Conservation (phyloP, 805 yeast genomes). For the Yamadazyma takamatsuzukensis region DNA sequence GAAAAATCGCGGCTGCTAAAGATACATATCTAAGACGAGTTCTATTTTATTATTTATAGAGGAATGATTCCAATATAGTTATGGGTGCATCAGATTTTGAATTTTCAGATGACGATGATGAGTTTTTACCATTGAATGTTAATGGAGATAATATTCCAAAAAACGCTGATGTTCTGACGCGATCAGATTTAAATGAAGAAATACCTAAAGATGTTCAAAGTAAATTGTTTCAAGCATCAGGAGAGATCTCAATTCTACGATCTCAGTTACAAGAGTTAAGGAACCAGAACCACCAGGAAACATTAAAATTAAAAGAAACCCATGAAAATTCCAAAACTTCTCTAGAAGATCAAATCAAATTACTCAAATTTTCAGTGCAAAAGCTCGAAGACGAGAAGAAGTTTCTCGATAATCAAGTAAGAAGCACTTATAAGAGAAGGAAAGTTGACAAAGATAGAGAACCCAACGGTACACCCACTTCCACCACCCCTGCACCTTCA, state of each 20-base stretch:
- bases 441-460: conserved; percentile 1
- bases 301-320: conserved; percentile 18
- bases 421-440: conserved; percentile 14
- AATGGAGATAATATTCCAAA: too few relatives aligned
- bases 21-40: not conserved
- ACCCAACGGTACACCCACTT: not conserved
- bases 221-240: conserved; percentile 46
- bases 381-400: conserved; percentile 42
- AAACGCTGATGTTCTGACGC: too few relatives aligned
- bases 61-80: not conserved
- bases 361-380: conserved; percentile 29
- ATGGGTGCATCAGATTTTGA: conserved; percentile 10
- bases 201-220: conserved; percentile 18
- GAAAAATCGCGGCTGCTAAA: too few relatives aligned
- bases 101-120: conserved; percentile 9
- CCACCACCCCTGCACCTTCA: not conserved
- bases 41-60: not conserved
- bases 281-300: conserved; percentile 36
- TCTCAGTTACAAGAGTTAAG: conserved; percentile 54
- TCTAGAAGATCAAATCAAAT: conserved; percentile 28
- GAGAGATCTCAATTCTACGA: conserved; percentile 78
- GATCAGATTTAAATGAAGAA: too few relatives aligned
- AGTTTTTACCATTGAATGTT: too few relatives aligned
- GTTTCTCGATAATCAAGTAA: conserved; percentile 37
- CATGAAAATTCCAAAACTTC: conserved; percentile 13